Evolutionary conservation across 257 asterid genomes (phyloP).

Genomic region (Jaltomata sinuosa): DNA sequence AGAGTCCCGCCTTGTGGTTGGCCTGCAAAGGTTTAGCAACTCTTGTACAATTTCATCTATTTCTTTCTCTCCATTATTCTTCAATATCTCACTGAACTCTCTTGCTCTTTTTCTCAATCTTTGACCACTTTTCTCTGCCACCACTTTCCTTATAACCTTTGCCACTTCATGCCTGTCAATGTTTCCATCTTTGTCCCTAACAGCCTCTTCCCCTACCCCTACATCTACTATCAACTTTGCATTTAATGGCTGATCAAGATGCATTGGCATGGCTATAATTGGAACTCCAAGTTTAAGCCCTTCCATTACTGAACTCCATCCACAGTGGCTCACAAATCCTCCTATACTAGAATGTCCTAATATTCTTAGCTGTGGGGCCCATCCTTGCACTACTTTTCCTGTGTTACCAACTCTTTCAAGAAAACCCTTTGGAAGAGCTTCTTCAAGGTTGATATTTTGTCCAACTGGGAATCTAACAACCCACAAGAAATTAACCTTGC

Average conservation of each 20-base stretch:
- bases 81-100: constrained; percentile 5
- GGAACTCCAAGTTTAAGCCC: constrained; percentile 17
- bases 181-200: constrained; percentile 8
- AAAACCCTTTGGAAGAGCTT: constrained; percentile 17
- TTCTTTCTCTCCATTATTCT: constrained; percentile 8
- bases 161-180: constrained; percentile 8
- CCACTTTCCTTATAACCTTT: constrained; percentile 3
- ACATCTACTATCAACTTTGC: constrained; percentile 10
- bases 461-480: constrained; percentile 17
- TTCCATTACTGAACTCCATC: constrained; percentile 20
- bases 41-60: constrained; percentile 7
- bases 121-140: constrained; percentile 17
- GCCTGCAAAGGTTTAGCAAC: not conserved
- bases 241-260: constrained; percentile 19
- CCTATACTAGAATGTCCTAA: constrained; percentile 11
- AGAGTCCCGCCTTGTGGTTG: not conserved
- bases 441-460: not conserved
- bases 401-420: constrained; percentile 1
- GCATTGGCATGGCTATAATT: constrained; percentile 19
- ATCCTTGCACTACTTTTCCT: constrained; percentile 15
- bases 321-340: constrained; percentile 20
- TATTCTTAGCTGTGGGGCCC: constrained; percentile 20
- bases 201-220: constrained; percentile 16
- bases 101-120: constrained; percentile 5
- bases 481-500: constrained; percentile 20